phyloP scores from a whole-genome alignment of 2,329 filamentous ascomycete species.

The Ceratocystis lukuohia region DNA sequence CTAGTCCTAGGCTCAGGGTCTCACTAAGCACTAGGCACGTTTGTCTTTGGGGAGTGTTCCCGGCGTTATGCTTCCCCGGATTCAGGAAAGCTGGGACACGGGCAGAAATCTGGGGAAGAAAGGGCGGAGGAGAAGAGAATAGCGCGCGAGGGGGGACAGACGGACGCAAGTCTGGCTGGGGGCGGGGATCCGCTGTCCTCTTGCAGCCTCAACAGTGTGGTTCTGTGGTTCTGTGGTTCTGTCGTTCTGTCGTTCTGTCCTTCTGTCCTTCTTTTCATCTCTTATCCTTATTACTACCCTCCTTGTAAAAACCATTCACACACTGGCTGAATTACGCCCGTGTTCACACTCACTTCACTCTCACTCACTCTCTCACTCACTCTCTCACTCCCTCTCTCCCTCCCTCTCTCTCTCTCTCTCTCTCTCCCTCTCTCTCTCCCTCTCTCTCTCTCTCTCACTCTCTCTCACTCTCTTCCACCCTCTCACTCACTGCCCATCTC shows the following conservation, averaged over 20 bases:
- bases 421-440: too few species aligned
- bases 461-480: too few species aligned
- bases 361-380: not conserved
- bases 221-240: not conserved
- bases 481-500: not conserved
- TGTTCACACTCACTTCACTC: not conserved
- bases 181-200: not conserved
- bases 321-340: not conserved
- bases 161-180: not conserved
- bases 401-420: not conserved
- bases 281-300: not conserved
- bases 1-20: constrained; percentile 1
- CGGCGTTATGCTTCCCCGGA: constrained; percentile 1
- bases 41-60: not conserved
- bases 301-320: not conserved
- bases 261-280: not conserved
- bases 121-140: too few species aligned
- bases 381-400: too few species aligned
- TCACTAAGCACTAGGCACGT: not conserved
- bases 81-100: not conserved
- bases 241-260: not conserved
- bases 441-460: not conserved
- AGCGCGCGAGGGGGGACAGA: not conserved
- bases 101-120: not conserved
- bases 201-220: too few species aligned